A percentile compares a stretch with the other conserved stretches of the same genome.
Conservation (phyloP, 805 yeast genomes). For the Saccharomycopsis fibuligera region DNA sequence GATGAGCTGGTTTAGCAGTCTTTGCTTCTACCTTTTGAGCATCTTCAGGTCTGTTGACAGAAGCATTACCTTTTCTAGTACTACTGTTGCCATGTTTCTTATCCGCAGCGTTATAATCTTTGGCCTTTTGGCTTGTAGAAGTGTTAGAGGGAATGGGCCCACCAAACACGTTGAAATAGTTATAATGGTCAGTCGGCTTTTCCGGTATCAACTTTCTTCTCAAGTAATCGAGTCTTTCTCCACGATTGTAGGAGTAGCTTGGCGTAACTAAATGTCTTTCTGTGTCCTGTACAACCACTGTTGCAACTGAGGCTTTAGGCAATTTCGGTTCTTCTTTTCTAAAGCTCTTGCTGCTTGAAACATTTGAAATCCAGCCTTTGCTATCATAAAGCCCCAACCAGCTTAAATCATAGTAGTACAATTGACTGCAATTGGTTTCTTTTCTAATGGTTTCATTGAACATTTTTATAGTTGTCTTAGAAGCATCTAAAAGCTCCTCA, state of each 20-base stretch:
- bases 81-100: neutral
- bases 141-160: neutral
- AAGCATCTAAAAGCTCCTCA: constrained; percentile 7
- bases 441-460: constrained; percentile 13
- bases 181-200: too few relatives aligned
- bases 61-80: neutral
- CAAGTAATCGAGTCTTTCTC: constrained; percentile 15
- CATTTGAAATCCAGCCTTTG: neutral
- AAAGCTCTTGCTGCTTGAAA: neutral
- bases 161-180: too few relatives aligned
- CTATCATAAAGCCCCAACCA: neutral
- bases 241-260: constrained; percentile 1
- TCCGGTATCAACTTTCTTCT: constrained; percentile 11
- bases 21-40: too few relatives aligned
- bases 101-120: neutral
- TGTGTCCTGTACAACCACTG: too few relatives aligned
- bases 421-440: constrained; percentile 6
- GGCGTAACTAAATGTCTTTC: too few relatives aligned
- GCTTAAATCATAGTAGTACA: constrained; percentile 9
- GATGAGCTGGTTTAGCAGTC: neutral
- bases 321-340: too few relatives aligned
- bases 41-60: neutral
- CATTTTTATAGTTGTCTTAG: constrained; percentile 4
- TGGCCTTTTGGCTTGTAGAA: neutral
- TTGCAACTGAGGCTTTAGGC: too few relatives aligned